phyloP scores from a whole-genome alignment of 2,329 filamentous ascomycete genomes.

The Didymosphaeria variabile region DNA sequence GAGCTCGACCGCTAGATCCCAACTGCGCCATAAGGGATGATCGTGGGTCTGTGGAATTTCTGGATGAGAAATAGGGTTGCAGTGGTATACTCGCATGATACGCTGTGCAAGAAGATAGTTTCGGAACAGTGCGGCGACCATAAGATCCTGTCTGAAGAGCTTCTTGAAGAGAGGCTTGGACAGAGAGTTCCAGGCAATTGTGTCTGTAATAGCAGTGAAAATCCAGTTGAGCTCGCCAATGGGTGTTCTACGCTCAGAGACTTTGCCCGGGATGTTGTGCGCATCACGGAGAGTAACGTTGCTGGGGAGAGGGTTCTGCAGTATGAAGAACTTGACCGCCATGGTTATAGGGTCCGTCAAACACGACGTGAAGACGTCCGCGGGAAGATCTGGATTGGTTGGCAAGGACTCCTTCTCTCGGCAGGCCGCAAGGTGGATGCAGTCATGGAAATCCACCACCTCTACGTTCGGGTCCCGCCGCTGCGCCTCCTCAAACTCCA shows the following conservation, averaged over 20 bases:
- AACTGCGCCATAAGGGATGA: conserved; percentile 95
- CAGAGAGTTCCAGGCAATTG: conserved; percentile 96
- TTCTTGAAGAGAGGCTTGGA: conserved; percentile 93
- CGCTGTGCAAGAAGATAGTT: conserved; percentile 95
- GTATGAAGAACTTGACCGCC: conserved; percentile 93
- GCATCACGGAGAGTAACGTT: conserved; percentile 81
- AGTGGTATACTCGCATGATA: conserved; percentile 96
- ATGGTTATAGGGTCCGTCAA: conserved; percentile 97
- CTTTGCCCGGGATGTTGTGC: conserved; percentile 85
- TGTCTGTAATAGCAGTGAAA: conserved; percentile 98
- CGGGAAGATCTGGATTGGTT: conserved; percentile 90
- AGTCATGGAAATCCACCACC: conserved; percentile 75
- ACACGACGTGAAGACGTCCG: conserved; percentile 95
- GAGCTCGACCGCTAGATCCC: conserved; percentile 97
- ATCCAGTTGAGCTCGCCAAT: conserved; percentile 99
- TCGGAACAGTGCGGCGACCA: conserved; percentile 97
- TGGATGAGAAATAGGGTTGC: conserved; percentile 91
- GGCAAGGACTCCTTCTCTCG: conserved; percentile 90
- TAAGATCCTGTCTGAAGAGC: conserved; percentile 94
- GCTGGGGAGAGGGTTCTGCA: conserved; percentile 81
- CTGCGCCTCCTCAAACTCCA: conserved; percentile 80
- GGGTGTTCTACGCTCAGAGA: conserved; percentile 92
- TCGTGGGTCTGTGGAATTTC: conserved; percentile 93
- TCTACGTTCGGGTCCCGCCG: conserved; percentile 76
- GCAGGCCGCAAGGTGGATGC: conserved; percentile 93